Percentiles rank a stretch among this genome's conserved stretches.
phyloP scores from a whole-genome alignment of 78 protist genomes.

The Isochrysis galbana region DNA sequence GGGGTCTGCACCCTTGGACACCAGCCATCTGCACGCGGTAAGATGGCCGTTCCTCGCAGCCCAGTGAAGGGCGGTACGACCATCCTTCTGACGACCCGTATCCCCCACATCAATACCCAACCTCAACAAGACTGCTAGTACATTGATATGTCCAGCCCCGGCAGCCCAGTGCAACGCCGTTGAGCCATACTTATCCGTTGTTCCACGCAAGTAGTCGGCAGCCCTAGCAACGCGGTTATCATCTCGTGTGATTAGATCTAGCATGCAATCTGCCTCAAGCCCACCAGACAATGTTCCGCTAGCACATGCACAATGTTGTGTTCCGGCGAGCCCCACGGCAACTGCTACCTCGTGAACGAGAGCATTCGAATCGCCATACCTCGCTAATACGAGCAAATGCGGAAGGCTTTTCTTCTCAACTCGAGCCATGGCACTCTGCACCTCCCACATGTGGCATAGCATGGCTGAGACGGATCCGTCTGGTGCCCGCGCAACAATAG shows the following conservation, averaged over 20 bases:
- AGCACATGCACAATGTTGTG: not conserved
- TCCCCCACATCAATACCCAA: not conserved
- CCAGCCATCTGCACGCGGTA: not conserved
- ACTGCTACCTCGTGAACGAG: too few species aligned
- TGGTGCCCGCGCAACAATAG: not conserved
- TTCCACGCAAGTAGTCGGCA: too few species aligned
- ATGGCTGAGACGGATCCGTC: not conserved
- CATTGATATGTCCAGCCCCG: conserved; percentile 26
- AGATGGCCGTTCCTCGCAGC: conserved; percentile 29
- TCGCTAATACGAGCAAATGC: not conserved
- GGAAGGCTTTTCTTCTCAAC: not conserved
- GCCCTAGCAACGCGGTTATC: too few species aligned
- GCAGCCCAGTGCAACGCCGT: conserved; percentile 20
- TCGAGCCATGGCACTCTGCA: not conserved
- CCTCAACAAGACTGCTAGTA: not conserved
- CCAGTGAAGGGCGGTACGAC: conserved; percentile 35
- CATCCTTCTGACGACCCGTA: not conserved
- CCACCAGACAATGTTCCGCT: too few species aligned
- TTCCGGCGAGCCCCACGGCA: not conserved
- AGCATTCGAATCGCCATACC: conserved; percentile 18
- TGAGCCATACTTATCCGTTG: conserved; percentile 12
- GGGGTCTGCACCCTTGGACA: not conserved
- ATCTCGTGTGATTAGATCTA: too few species aligned
- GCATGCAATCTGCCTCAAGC: too few species aligned
- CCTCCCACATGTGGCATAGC: not conserved